These are phyloP conservation scores for Firmiana major DNA, from an alignment of 345 rosid species.

Conservation along the genomic window DNA sequence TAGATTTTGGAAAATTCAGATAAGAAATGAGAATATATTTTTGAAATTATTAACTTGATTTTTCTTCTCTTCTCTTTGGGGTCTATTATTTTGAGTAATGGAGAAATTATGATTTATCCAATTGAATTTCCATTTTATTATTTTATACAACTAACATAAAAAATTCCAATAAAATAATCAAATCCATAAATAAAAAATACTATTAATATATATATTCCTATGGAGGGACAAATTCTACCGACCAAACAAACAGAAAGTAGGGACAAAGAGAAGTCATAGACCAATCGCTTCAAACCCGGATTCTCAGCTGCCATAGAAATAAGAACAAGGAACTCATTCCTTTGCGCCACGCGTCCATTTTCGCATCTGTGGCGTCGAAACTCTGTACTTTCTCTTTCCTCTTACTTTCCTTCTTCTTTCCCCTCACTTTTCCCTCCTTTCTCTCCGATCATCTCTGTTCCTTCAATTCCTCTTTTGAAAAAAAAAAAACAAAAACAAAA, in stretches of 20 bases:
- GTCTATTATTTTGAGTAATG: no score
- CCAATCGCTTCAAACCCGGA: not conserved
- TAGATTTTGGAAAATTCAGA: no score
- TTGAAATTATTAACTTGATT: no score
- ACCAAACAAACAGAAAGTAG: not conserved
- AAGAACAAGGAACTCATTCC: not conserved
- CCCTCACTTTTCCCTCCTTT: not conserved
- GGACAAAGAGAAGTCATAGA: not conserved
- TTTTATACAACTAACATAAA: no score
- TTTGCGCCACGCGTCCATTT: not conserved
- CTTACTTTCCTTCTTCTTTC: constrained; percentile 11
- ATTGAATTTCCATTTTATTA: no score
- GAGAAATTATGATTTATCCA: not conserved
- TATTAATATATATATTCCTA: not conserved
- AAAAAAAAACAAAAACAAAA: not conserved
- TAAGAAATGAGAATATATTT: no score
- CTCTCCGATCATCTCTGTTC: constrained; percentile 17
- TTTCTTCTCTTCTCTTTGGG: no score
- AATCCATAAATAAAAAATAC: not conserved
- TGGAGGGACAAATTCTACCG: not conserved
- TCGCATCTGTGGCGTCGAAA: not conserved
- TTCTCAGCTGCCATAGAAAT: not conserved
- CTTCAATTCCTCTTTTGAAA: not conserved
- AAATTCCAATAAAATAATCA: no score
- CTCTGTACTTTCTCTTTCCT: not conserved